Percentiles rank a stretch among this genome's conserved stretches.
These are phyloP conservation scores for Puccinia triticina DNA, from an alignment of 1,284 basidiomycete genomes.

Conservation along the genomic window DNA sequence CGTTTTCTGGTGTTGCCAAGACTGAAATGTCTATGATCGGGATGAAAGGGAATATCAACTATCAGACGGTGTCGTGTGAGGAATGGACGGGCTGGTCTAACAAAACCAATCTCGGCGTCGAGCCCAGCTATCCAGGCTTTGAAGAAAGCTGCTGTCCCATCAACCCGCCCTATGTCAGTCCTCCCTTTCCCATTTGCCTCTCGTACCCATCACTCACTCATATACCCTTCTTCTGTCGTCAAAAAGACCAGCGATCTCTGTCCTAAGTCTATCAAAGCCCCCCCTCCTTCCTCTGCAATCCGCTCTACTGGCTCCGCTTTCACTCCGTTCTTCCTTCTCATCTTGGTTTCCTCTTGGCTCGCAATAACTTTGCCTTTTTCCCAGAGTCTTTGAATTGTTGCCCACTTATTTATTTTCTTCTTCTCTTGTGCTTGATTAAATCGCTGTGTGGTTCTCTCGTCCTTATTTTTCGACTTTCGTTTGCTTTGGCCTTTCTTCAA, in stretches of 20 bases:
- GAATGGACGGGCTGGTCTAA: slow-evolving; percentile 43
- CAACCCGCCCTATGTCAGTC: slow-evolving; percentile 24
- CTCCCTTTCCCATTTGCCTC: background rate
- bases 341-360: too few relatives aligned
- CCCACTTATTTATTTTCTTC: too few relatives aligned
- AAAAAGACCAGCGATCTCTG: background rate
- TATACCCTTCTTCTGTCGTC: background rate
- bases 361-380: too few relatives aligned
- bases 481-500: too few relatives aligned
- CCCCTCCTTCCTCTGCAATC: background rate
- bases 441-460: too few relatives aligned
- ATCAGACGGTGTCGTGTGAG: slow-evolving; percentile 37
- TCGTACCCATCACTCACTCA: background rate
- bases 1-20: background rate
- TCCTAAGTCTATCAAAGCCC: background rate
- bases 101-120: slow-evolving; percentile 14
- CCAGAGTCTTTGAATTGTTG: too few relatives aligned
- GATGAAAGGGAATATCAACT: slow-evolving; percentile 32
- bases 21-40: background rate
- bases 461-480: too few relatives aligned
- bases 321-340: too few relatives aligned
- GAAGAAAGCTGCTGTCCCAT: slow-evolving; percentile 31
- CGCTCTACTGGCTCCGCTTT: background rate
- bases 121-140: slow-evolving; percentile 32
- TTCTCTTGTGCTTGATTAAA: too few relatives aligned